phyloP scores from a whole-genome alignment of 1,284 basidiomycete species.

The Rhizoctonia solani region DNA sequence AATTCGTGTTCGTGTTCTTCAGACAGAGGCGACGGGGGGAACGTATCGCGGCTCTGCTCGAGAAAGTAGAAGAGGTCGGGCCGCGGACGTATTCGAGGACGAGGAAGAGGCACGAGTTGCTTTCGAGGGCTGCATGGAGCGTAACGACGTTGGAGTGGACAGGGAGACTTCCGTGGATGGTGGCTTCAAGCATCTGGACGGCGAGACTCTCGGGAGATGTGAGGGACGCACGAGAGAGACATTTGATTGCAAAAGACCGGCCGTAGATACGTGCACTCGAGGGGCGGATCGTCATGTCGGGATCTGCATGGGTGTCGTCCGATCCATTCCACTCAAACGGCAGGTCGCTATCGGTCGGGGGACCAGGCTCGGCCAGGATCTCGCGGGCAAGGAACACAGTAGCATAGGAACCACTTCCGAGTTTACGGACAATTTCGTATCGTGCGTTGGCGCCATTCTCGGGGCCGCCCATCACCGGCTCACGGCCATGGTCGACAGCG shows the following conservation, averaged over 20 bases:
- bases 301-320: conserved; percentile 58
- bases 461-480: conserved; percentile 41
- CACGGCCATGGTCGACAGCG: conserved; percentile 50
- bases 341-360: conserved; percentile 52
- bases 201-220: conserved; percentile 78
- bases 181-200: conserved; percentile 90
- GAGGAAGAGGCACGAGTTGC: conserved; percentile 76
- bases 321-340: conserved; percentile 34
- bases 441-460: conserved; percentile 54
- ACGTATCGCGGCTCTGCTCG: conserved; percentile 87
- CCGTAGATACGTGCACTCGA: conserved; percentile 57
- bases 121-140: conserved; percentile 87
- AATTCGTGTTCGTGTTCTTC: conserved; percentile 41
- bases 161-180: conserved; percentile 91
- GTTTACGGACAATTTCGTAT: conserved; percentile 81
- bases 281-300: conserved; percentile 44
- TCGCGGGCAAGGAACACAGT: conserved; percentile 93
- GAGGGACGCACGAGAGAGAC: conserved; percentile 90
- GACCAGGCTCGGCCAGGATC: conserved; percentile 61
- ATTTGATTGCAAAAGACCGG: conserved; percentile 93
- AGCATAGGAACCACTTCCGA: conserved; percentile 89
- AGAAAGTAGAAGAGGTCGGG: conserved; percentile 96
- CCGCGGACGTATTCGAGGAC: conserved; percentile 94
- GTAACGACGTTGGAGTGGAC: conserved; percentile 95
- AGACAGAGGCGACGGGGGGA: conserved; percentile 55